phyloP scores from a whole-genome alignment of 371 early-diverging fungal species.

The Mortierella sp. region DNA sequence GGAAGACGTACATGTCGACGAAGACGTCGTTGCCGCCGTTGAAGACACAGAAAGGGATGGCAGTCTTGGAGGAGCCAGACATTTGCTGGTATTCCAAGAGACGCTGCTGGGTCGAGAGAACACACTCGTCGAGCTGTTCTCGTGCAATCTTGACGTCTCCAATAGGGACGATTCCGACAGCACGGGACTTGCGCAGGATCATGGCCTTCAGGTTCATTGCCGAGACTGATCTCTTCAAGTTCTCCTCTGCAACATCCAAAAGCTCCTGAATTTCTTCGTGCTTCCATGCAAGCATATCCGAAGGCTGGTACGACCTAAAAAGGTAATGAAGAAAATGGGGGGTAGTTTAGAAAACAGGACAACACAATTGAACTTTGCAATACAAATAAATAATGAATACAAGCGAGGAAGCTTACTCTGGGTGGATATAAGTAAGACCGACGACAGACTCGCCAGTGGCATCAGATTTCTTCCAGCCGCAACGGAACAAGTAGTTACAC shows the following conservation, averaged over 20 bases:
- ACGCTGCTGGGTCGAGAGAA: constrained; percentile 70
- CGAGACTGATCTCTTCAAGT: constrained; percentile 65
- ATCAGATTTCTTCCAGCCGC: constrained; percentile 58
- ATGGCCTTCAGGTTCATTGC: constrained; percentile 75
- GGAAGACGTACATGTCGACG: constrained; percentile 75
- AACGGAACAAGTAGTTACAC: constrained; percentile 86
- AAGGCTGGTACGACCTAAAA: constrained; percentile 61
- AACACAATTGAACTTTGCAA: not conserved
- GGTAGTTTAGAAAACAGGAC: not conserved
- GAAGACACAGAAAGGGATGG: constrained; percentile 89
- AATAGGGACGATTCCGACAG: constrained; percentile 73
- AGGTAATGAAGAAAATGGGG: not conserved
- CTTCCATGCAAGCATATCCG: constrained; percentile 62
- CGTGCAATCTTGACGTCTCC: constrained; percentile 65
- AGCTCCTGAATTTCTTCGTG: constrained; percentile 67
- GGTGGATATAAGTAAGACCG: constrained; percentile 73
- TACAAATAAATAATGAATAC: not conserved
- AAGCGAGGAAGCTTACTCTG: constrained; percentile 57
- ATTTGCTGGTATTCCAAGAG: constrained; percentile 65
- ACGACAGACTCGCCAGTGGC: constrained; percentile 53
- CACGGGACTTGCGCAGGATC: constrained; percentile 79
- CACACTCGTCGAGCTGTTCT: constrained; percentile 80
- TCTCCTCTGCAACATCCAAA: constrained; percentile 79
- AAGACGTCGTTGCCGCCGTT: constrained; percentile 90
- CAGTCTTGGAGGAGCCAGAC: constrained; percentile 59